Evolutionary conservation across 768 basidiomycete genomes (phyloP).

Genomic region (Lepiota subincarnata): DNA sequence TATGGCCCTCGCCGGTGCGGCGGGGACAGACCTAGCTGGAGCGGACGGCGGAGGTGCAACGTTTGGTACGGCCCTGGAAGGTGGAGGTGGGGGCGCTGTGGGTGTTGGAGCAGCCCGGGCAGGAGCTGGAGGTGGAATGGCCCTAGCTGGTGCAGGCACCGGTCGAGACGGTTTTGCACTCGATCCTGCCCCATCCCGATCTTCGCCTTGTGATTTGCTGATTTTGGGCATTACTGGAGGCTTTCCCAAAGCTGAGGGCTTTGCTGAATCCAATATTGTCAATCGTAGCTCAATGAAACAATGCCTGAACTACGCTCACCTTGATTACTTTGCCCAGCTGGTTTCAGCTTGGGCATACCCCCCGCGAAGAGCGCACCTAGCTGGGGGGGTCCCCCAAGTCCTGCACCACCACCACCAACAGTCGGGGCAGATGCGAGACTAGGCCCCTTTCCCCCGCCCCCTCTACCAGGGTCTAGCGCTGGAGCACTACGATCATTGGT

Average conservation of each 20-base stretch:
- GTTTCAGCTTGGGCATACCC: conserved; percentile 87
- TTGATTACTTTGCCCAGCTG: conserved; percentile 58
- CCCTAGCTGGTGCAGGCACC: not conserved
- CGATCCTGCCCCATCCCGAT: not conserved
- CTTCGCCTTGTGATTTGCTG: not conserved
- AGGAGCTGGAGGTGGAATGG: conserved; percentile 26
- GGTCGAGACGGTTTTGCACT: not conserved
- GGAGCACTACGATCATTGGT: conserved; percentile 84
- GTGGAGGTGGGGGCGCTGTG: conserved; percentile 30
- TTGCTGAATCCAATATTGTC: conserved; percentile 35
- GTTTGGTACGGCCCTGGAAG: not conserved
- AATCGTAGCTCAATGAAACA: not conserved
- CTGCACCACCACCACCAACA: conserved; percentile 15
- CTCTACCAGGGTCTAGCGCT: conserved; percentile 42
- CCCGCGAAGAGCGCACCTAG: conserved; percentile 85
- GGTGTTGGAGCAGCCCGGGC: conserved; percentile 14
- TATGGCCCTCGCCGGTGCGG: not conserved
- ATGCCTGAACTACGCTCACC: conserved; percentile 35
- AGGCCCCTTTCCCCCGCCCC: conserved; percentile 29
- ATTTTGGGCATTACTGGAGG: conserved; percentile 63
- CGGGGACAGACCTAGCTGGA: not conserved
- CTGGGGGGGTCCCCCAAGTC: conserved; percentile 60
- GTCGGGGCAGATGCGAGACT: conserved; percentile 6
- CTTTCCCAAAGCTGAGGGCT: conserved; percentile 59
- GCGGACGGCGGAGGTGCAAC: not conserved